Base-by-base conservation (phyloP, 1,284 basidiomycete genomes). In the Irpex sp. region DNA sequence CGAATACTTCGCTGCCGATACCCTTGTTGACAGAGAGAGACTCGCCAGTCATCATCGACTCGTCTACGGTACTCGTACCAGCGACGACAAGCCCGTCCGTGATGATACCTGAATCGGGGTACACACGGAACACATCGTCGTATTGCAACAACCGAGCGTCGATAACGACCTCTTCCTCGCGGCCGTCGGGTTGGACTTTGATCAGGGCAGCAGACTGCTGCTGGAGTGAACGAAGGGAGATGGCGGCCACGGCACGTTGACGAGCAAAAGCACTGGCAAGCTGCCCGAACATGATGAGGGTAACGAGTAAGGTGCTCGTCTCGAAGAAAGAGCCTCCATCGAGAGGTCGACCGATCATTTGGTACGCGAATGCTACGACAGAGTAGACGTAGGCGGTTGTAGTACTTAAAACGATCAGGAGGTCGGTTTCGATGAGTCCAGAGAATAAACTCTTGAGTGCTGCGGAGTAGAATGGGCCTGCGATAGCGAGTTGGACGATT, bases 21-120 rank as follows among this genome's bases (percentile, higher is more conserved):
- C 58, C 59, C 70, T 82, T 82, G 58, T 71, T 66, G 2, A 80
- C 75, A 9, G 79, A 77, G 44, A 72, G 66, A n/a, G 77, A 74
- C 71, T 83, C 81, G 47, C 81, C 81, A 0, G 79, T 82, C 65
- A 82, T 73, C 65, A 77, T 78, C 3, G 79, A 78, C 68, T 83
- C 81, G 68, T 83, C 79, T 4, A 80, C 74, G 48, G 76, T 73
- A 57, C 76, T 78, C 5, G 69, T 64, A 9, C 81, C 81, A 19
- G 66, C 64, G 52, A 76, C 59, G 17, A 82, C 73, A 26, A 74
- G 60, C 15, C 81, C 81, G 65, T 83, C 81, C 0, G 80, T 81
- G 38, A 80, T 77, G 58, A 82, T 71, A 5, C 74, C 64, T 4
- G 75, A 70, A 62, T 77, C 76, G 2, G 78, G 72, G 0, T 63